These are phyloP conservation scores for Dianthus caryophyllus DNA, from an alignment of 148 eudicot species.

Conservation along the genomic window DNA sequence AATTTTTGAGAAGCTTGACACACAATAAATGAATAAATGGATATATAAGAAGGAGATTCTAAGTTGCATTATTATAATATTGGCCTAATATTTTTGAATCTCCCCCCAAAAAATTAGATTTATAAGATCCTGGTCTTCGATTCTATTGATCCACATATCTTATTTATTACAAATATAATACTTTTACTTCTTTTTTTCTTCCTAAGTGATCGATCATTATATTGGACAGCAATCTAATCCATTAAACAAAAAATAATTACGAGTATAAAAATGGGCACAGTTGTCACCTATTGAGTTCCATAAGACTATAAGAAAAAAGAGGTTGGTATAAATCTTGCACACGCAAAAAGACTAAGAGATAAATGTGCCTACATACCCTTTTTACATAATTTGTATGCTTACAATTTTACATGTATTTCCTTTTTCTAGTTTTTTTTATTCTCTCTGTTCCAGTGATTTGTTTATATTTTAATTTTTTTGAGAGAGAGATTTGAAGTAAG, in stretches of 20 bases:
- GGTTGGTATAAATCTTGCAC: background rate
- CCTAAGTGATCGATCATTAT: background rate
- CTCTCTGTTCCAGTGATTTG: no score
- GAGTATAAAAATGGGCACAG: background rate
- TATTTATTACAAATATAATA: background rate
- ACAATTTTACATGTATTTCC: no score
- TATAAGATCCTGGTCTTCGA: slow-evolving; percentile 26
- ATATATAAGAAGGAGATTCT: slow-evolving; percentile 9
- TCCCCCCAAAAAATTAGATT: slow-evolving; percentile 14
- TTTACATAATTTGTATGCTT: background rate
- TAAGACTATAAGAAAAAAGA: background rate
- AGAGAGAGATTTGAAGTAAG: no score
- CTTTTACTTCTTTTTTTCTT: background rate
- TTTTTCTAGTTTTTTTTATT: no score
- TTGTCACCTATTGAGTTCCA: background rate
- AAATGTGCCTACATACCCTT: background rate
- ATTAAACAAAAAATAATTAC: background rate
- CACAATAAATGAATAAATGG: no score
- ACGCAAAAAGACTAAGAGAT: background rate
- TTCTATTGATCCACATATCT: slow-evolving; percentile 1
- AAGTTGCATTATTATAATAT: background rate
- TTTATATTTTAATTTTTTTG: no score
- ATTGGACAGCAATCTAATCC: slow-evolving; percentile 6
- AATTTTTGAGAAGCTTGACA: slow-evolving; percentile 10
- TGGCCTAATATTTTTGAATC: slow-evolving; percentile 20